Evolutionary conservation across 495 filamentous ascomycete genomes (phyloP), one percentile per base, ranked within the genome.

Genomic region (Podospora fimiseda): DNA sequence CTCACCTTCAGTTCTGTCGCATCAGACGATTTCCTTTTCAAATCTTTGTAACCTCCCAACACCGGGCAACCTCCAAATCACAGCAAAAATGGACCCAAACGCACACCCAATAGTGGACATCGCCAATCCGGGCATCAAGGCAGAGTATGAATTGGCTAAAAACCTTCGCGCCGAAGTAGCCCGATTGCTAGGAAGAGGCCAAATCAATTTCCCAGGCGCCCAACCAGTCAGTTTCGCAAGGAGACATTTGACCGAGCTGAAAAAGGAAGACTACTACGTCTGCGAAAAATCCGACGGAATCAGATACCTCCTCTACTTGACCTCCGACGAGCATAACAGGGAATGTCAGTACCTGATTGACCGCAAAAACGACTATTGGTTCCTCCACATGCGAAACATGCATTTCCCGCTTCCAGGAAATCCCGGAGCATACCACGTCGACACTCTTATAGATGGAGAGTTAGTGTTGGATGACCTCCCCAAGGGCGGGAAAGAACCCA

Each of bases 251-350:
- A 67, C 80, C 1, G 90, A 91, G 70, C 75, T 98, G 9, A 81
- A 84, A 36, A 77, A 76, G 37, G 73, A 84, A 48, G 93, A 97
- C 67, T 98, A 96, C 71, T 97, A 88, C 64, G 87, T 98, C 58
- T 96, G 93, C 74, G 93, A 98, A 71, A 98, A 98, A 70, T 95
- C 92, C 0, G 93, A 98, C 64, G 93, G 93, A 33, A 89, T 97
- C 60, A 84, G 93, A 39, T 96, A 91, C 66, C 79, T 98, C 18
- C 82, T 98, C 65, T 98, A 92, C 75, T 84, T 91, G 56, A 87
- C 87, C 53, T 58, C 57, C 8, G 73, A 73, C 50, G 71, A 76
- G 5, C 76, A 87, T 51, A 79, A 82, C 46, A 74, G 81, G 55
- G 74, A 74, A 57, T 52, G 58, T 5, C 67, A 70, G 51, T 95